Base-by-base conservation (phyloP, 1,284 basidiomycete genomes). In the Gymnopus androsaceus region DNA sequence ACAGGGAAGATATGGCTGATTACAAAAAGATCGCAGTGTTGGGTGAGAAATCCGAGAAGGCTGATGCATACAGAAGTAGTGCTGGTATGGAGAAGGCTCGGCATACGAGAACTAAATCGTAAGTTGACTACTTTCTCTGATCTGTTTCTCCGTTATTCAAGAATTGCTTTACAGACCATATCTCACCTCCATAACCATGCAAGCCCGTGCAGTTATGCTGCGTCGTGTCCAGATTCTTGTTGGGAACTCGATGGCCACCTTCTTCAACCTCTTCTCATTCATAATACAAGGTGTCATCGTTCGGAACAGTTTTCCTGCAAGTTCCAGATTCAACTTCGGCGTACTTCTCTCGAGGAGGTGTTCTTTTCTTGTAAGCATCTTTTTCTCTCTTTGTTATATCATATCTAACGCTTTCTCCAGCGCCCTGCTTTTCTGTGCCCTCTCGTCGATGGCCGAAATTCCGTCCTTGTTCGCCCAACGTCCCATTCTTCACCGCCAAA, bases 311-410 rank as follows among this genome's bases (percentile, higher is more conserved):
- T 33, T 96, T 92, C 75, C 77, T 87, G 59, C 75, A 81, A 4
- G 72, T 88, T 48, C 75, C 84, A 0, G 74, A 84, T 15, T 69
- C 75, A 4, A 92, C 93, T 0, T 69, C 73, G 0, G 86, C 84
- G 12, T 90, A 84, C 69, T 95, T 89, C 76, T 87, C 88, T 14
- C 83, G 92, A 19, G 92, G 92, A 3, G 93, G 92, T 73, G 75
- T 87, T 21, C 69, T 89, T 7, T 89, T 87, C 74, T 88, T 88
- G 84, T 86, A 57, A 34, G 80, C 69, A 19, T 30, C 3, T 34
- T 11, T 21, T 53, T 3, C 44, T 6, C 33, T 37, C 34, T 4
- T 34, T n/a, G 3, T 51, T 46, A n/a, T n/a, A n/a, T 31, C 33
- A 38, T 21, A 9, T 3, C 2, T 42, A 46, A 55, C 15, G 59